These are phyloP conservation scores for Amanita thiersii DNA, from an alignment of 768 basidiomycete species.

Conservation along the genomic window DNA sequence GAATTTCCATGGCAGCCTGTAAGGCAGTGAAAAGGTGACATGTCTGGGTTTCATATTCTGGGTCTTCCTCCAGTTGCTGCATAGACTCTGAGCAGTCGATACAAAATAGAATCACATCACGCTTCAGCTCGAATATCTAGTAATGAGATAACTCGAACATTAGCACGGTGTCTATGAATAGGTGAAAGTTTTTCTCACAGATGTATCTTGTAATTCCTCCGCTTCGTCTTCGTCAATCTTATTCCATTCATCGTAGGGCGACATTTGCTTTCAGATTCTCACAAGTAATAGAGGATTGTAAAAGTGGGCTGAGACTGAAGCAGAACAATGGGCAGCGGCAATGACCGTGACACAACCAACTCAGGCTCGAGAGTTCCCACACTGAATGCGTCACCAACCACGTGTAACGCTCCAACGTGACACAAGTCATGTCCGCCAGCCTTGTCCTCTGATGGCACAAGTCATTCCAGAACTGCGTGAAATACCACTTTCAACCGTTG, in stretches of 20 bases:
- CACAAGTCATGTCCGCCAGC: not conserved
- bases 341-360: too few relatives aligned
- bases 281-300: not conserved
- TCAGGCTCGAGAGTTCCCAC: too few relatives aligned
- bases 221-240: slow-evolving; percentile 75
- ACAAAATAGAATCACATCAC: slow-evolving; percentile 89
- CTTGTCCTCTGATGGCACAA: slow-evolving; percentile 4
- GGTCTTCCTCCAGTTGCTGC: slow-evolving; percentile 64
- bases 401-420: not conserved
- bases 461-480: slow-evolving; percentile 18
- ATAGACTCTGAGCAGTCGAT: slow-evolving; percentile 93
- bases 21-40: slow-evolving; percentile 76
- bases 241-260: slow-evolving; percentile 77
- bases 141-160: slow-evolving; percentile 4
- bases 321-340: too few relatives aligned
- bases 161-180: not conserved
- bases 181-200: slow-evolving; percentile 40
- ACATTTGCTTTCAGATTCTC: slow-evolving; percentile 31
- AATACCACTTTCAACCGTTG: slow-evolving; percentile 16
- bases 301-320: not conserved
- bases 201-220: slow-evolving; percentile 66
- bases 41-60: slow-evolving; percentile 56
- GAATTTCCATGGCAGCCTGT: slow-evolving; percentile 76
- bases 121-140: slow-evolving; percentile 63
- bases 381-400: too few relatives aligned